A percentile compares a stretch with the other conserved stretches of the same genome.
Conservation (phyloP, 805 yeast species). For the Yamadazyma sp. region DNA sequence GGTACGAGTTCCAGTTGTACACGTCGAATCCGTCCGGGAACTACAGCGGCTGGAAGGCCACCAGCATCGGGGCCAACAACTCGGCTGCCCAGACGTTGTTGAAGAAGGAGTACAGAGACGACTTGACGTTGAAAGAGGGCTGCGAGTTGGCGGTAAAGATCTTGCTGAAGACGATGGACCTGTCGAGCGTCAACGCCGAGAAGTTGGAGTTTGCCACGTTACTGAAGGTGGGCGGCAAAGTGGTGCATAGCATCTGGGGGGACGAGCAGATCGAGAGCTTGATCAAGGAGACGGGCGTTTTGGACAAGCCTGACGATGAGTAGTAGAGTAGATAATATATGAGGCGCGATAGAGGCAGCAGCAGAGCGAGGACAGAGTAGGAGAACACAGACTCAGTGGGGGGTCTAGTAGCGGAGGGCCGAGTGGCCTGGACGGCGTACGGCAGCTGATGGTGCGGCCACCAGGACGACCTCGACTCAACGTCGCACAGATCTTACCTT, state of each 20-base stretch:
- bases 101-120: constrained; percentile 93
- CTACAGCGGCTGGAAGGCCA: constrained; percentile 98
- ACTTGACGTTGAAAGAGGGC: constrained; percentile 69
- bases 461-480: no score
- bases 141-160: constrained; percentile 87
- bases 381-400: no score
- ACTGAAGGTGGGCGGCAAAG: constrained; percentile 46
- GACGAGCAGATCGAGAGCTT: constrained; percentile 75
- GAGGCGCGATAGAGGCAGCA: no score
- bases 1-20: constrained; percentile 86
- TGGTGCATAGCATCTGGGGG: constrained; percentile 72
- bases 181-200: constrained; percentile 79
- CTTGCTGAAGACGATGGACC: constrained; percentile 90
- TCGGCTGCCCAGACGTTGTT: constrained; percentile 93
- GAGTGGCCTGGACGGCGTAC: no score
- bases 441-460: no score
- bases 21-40: constrained; percentile 98
- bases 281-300: constrained; percentile 70
- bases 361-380: no score
- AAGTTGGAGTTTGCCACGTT: constrained; percentile 91
- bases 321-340: background rate
- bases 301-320: constrained; percentile 42
- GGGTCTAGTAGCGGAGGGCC: no score
- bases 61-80: constrained; percentile 93
- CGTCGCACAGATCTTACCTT: constrained; percentile 1